Evolutionary conservation across 164 flowering plant genomes (phyloP).

Genomic region (Houttuynia cordata): DNA sequence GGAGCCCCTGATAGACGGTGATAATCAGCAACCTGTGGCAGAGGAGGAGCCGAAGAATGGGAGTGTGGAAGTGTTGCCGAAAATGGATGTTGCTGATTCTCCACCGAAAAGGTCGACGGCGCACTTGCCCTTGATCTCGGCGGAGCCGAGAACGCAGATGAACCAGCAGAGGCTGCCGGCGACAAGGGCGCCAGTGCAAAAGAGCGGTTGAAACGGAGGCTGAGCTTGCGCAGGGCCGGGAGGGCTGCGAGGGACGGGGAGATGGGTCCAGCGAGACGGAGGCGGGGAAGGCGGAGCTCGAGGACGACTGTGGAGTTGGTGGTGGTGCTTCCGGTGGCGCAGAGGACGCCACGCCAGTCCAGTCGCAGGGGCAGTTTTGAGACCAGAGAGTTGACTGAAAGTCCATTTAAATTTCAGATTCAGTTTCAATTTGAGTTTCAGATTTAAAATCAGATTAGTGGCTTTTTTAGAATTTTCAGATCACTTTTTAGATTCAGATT

Average conservation of each 20-base stretch:
- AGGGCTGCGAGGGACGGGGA: conserved; percentile 26
- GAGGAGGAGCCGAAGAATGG: conserved; percentile 33
- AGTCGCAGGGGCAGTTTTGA: conserved; percentile 93
- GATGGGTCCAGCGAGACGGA: conserved; percentile 50
- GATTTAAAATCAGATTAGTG: too few relatives aligned
- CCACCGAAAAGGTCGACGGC: conserved; percentile 84
- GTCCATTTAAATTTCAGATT: too few relatives aligned
- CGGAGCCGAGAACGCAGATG: conserved; percentile 75
- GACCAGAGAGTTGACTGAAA: too few relatives aligned
- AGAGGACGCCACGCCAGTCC: conserved; percentile 81
- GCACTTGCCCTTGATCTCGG: conserved; percentile 71
- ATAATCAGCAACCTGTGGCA: conserved; percentile 14
- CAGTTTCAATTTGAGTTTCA: too few relatives aligned
- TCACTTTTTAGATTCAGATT: too few relatives aligned
- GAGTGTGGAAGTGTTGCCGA: conserved; percentile 20
- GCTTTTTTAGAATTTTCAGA: too few relatives aligned
- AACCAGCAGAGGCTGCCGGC: conserved; percentile 86
- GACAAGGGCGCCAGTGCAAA: conserved; percentile 45
- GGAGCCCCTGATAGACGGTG: conserved; percentile 29
- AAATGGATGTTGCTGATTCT: conserved; percentile 25
- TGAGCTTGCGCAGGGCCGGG: conserved; percentile 43
- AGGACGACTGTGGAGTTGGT: conserved; percentile 25
- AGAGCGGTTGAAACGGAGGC: conserved; percentile 49
- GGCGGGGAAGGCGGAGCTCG: conserved; percentile 72
- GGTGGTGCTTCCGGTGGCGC: too few relatives aligned